phyloP scores from a whole-genome alignment of 1,284 basidiomycete species.

The Phlebopus sp. region DNA sequence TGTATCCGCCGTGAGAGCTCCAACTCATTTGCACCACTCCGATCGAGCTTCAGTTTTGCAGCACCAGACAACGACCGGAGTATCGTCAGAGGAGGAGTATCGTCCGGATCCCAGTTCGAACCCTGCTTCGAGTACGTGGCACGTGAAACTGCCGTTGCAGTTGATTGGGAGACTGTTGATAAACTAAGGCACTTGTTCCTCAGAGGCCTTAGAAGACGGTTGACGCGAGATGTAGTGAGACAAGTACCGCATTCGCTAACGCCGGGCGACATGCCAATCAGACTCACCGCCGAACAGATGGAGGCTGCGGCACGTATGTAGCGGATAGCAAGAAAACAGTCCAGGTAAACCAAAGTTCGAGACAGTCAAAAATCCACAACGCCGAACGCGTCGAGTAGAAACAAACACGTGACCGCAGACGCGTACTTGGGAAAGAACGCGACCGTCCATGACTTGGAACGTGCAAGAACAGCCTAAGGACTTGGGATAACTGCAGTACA shows the following conservation, averaged over 20 bases:
- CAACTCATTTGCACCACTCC: constrained; percentile 34
- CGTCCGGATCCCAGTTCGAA: constrained; percentile 21
- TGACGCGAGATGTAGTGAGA: constrained; percentile 45
- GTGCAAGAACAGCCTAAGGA: no score
- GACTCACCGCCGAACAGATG: no score
- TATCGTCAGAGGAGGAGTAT: constrained; percentile 36
- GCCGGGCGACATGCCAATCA: background rate
- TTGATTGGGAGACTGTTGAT: constrained; percentile 22
- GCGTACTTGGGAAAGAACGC: no score
- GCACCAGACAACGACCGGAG: constrained; percentile 38
- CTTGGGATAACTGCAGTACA: no score
- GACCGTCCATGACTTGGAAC: no score
- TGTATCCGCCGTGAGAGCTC: constrained; percentile 49
- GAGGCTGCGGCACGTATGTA: no score
- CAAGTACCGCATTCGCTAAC: constrained; percentile 19
- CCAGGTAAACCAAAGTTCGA: background rate
- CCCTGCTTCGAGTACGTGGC: constrained; percentile 17
- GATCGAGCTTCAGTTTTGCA: constrained; percentile 37
- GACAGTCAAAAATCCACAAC: no score
- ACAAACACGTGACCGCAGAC: background rate
- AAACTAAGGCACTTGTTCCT: constrained; percentile 49
- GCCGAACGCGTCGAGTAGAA: background rate
- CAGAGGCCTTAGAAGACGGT: constrained; percentile 52
- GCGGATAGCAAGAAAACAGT: background rate
- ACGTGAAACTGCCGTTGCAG: constrained; percentile 8